Percentiles rank a stretch among this genome's conserved stretches.
Conservation (phyloP, 345 rosid genomes). For the Orychophragmus violaceus region DNA sequence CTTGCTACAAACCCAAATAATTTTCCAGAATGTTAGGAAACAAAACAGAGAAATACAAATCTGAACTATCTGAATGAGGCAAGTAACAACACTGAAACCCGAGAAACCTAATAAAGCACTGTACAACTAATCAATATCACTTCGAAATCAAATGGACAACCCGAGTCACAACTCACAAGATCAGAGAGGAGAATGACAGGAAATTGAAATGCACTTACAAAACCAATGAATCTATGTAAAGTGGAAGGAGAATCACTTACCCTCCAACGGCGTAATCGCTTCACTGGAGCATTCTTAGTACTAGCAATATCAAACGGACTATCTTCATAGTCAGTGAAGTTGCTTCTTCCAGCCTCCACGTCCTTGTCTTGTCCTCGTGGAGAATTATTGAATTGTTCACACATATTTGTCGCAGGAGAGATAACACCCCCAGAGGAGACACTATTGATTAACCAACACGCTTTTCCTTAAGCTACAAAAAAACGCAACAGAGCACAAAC, state of each 20-base stretch:
- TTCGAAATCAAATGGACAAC: neutral
- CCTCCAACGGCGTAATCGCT: constrained; percentile 82
- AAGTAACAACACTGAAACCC: neutral
- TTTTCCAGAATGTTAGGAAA: neutral
- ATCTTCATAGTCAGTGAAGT: constrained; percentile 24
- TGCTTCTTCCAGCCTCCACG: constrained; percentile 43
- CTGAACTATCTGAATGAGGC: neutral
- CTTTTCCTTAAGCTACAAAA: constrained; percentile 15
- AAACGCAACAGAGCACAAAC: too few relatives aligned
- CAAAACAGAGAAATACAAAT: neutral
- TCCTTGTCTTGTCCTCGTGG: constrained; percentile 38
- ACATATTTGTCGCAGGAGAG: constrained; percentile 59
- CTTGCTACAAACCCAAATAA: constrained; percentile 59
- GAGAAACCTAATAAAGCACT: neutral
- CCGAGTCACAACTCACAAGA: neutral
- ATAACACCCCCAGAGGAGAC: constrained; percentile 39
- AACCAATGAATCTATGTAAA: neutral
- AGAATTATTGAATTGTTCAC: constrained; percentile 30
- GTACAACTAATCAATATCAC: neutral
- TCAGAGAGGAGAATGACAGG: neutral
- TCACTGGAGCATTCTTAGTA: constrained; percentile 65
- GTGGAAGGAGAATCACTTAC: constrained; percentile 30
- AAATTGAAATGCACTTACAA: neutral
- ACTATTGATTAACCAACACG: neutral
- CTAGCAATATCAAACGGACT: constrained; percentile 60